Evolutionary conservation across 2,329 filamentous ascomycete genomes (phyloP).

Genomic region (Colletotrichum plurivorum): DNA sequence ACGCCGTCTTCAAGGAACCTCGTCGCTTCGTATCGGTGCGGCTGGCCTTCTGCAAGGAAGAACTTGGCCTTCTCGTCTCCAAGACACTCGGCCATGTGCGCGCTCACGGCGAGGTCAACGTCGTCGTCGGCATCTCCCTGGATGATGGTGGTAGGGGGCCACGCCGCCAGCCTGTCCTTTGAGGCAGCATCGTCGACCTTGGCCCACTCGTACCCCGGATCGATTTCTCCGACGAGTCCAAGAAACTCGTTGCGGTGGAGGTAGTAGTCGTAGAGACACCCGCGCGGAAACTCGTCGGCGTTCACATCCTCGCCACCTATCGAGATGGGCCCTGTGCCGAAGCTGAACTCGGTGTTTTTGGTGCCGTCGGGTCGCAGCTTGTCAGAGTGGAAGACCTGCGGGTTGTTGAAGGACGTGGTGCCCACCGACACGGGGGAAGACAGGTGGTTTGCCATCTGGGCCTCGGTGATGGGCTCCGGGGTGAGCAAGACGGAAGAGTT

Average conservation of each 20-base stretch:
- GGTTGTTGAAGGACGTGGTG: slow-evolving; percentile 37
- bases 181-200: slow-evolving; percentile 13
- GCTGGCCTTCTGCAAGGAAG: slow-evolving; percentile 45
- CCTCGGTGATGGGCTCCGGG: slow-evolving; percentile 45
- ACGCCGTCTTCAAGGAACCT: slow-evolving; percentile 49
- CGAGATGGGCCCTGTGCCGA: background rate
- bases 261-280: slow-evolving; percentile 52
- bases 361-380: slow-evolving; percentile 46
- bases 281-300: slow-evolving; percentile 34
- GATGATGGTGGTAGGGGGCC: slow-evolving; percentile 53
- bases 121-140: slow-evolving; percentile 49
- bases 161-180: slow-evolving; percentile 40
- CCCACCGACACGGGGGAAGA: slow-evolving; percentile 45
- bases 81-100: slow-evolving; percentile 45
- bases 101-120: slow-evolving; percentile 48
- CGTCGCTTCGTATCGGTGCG: slow-evolving; percentile 49
- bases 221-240: slow-evolving; percentile 46
- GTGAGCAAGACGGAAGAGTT: slow-evolving; percentile 50
- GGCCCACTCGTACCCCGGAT: slow-evolving; percentile 51
- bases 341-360: slow-evolving; percentile 42
- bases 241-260: slow-evolving; percentile 49
- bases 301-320: slow-evolving; percentile 4
- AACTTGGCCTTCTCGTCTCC: slow-evolving; percentile 46
- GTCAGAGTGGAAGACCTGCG: slow-evolving; percentile 44
- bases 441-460: slow-evolving; percentile 45